Evolutionary conservation across 805 yeast genomes (phyloP), one percentile per base, ranked within the genome.

Genomic region (Kodamaea hsintzibuensis): DNA sequence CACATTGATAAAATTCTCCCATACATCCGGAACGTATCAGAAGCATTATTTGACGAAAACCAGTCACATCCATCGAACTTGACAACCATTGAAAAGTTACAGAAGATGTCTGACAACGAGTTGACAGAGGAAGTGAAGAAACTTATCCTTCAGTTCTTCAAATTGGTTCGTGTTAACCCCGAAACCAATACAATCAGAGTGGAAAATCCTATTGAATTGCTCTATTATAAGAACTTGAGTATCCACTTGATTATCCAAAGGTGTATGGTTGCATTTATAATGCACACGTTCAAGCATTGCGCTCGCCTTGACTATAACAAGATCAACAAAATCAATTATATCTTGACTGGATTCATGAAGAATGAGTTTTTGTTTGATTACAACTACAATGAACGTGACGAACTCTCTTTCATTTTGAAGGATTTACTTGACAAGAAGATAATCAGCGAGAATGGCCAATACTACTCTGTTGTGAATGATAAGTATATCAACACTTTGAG

Each of bases 151-250:
- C 60, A 63, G 47, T 73, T 70, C 55, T 62, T 70, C 60, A 56
- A 67, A 51, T 62, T 58, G 55, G 59, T 67, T 51, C 55, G 65
- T 49, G 60, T 69, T 45, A 65, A 69, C 52, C 51, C 55, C 7
- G 51, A 51, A 12, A 58, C 60, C 14, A 63, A 69, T 47, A 56
- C 59, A 9, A 64, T 75, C 38, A 58, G 51, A 40, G 73, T 84
- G 30, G 74, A 72, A 50, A 83, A 81, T 57, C 69, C 82, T 9
- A 79, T 83, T 67, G 85, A 81, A 65, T 72, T 83, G 42, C 72
- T 82, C 43, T 83, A 81, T 61, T 83, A 82, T 67, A 81, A 85
- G 57, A 83, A 83, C 65, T 79, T 81, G 62, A 69, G 78, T 8
- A 80, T 82, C 42, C 86, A 82, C 64, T 64, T 82, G 63, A 76